Base-by-base conservation (phyloP, 257 asterid genomes). In the Agastache rugosa region DNA sequence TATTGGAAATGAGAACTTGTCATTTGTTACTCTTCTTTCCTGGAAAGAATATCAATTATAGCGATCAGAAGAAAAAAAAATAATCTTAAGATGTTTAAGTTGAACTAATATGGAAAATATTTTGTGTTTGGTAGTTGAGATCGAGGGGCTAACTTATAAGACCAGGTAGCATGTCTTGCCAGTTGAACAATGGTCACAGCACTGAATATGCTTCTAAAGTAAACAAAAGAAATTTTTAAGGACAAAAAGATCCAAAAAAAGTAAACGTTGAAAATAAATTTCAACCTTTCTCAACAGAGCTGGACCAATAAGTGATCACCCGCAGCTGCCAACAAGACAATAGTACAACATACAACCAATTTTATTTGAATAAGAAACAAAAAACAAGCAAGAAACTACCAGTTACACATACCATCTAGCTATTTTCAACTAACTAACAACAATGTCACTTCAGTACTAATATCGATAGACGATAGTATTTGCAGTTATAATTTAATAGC, bases 161-260 rank as follows among this genome's bases (percentile, higher is more conserved):
- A 89, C 81, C 79, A 83, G 81, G 86, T 92, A 94, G 85, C 99
- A 94, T 73, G 93, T 83, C 81, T 83, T 90, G 79, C 97, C 97
- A 20, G 86, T 79, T 75, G 96, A 86, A 83, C 99, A 94, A 63
- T 70, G 73, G 81, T 79, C 86, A 71, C 99, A 94, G 1, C 84
- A 89, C 71, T 85, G 93, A 76, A 79, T 73, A 82, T 90, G 97
- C 90, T 87, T 94, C 99, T 94, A 79, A 39, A 63, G 34, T 69
- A 47, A 80, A 69, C 62, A 76, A 74, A 81, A 75, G 25, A 51
- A 77, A 66, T 23, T 72, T 27, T 71, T 66, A 76, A 39, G 16
- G 27, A 58, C 25, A 64, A 73, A 31, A 69, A 27, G 20, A 63
- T 48, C 15, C 67, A n/a, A 67, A 55, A 47, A 67, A 12, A 54